Percentiles rank a stretch among this genome's conserved stretches.
Evolutionary conservation across 1,284 basidiomycete genomes (phyloP).

Genomic region (Cryptococcus sp.): DNA sequence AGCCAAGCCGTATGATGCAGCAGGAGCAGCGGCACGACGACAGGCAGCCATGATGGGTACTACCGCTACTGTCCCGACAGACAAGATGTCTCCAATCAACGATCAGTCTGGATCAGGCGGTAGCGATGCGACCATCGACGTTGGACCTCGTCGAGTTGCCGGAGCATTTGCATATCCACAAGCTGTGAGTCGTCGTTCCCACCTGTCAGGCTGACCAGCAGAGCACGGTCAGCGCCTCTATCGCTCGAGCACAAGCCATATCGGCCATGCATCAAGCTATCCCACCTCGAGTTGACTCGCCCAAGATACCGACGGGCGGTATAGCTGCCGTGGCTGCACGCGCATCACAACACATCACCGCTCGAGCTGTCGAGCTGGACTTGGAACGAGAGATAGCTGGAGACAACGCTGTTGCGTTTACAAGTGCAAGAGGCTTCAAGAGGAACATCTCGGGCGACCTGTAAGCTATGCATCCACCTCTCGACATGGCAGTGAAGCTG

Average conservation of each 20-base stretch:
- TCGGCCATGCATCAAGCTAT: slow-evolving; percentile 8
- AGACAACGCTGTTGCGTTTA: slow-evolving; percentile 20
- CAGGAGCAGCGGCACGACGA: slow-evolving; percentile 1
- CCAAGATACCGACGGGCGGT: slow-evolving; percentile 29
- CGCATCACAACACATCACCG: slow-evolving; percentile 15
- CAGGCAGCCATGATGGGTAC: not conserved
- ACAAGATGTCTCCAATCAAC: not conserved
- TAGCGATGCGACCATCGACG: slow-evolving; percentile 3
- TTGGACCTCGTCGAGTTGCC: slow-evolving; percentile 1
- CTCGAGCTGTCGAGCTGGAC: slow-evolving; percentile 10
- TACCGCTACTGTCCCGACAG: not conserved
- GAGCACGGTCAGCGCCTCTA: not conserved
- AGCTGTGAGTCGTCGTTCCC: slow-evolving; percentile 2
- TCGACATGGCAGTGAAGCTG: not conserved
- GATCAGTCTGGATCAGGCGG: slow-evolving; percentile 1
- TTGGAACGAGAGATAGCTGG: slow-evolving; percentile 9
- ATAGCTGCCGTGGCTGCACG: slow-evolving; percentile 23
- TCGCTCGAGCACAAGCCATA: slow-evolving; percentile 21
- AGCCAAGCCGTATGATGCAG: not conserved
- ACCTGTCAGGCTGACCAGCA: not conserved
- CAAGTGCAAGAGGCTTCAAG: slow-evolving; percentile 38
- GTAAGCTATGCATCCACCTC: slow-evolving; percentile 12
- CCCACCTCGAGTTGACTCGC: slow-evolving; percentile 20
- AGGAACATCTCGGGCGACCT: slow-evolving; percentile 14
- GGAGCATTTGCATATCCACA: slow-evolving; percentile 7